phyloP scores from a whole-genome alignment of 495 filamentous ascomycete genomes.

The Letharia lupina region DNA sequence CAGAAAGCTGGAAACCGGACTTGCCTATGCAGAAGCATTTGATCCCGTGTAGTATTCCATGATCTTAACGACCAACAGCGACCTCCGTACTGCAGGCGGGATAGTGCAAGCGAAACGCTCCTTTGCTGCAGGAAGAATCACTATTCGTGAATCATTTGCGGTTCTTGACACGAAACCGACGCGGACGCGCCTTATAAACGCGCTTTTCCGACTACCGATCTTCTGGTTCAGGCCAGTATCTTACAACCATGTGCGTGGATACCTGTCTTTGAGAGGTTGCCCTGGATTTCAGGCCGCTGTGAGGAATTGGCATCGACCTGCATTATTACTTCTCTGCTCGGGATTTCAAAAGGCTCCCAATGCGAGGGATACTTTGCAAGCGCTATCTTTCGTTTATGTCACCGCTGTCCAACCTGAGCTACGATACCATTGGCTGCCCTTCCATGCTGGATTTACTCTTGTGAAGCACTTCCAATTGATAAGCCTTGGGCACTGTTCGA shows the following conservation, averaged over 20 bases:
- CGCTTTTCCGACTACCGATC: not conserved
- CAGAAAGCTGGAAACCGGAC: not conserved
- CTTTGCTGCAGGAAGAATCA: not conserved
- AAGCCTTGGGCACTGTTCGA: not conserved
- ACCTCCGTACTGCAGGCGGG: not conserved
- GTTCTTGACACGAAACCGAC: conserved; percentile 7
- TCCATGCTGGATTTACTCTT: not conserved
- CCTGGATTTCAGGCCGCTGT: not conserved
- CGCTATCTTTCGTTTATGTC: not conserved
- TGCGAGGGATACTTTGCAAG: not conserved
- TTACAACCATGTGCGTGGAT: conserved; percentile 10
- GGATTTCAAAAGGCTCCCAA: not conserved
- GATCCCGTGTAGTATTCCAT: not conserved
- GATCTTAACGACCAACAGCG: not conserved
- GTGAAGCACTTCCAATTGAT: not conserved
- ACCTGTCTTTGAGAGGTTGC: conserved; percentile 6
- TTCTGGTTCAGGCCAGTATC: not conserved
- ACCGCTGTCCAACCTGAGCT: not conserved
- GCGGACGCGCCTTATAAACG: not conserved
- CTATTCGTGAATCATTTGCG: not conserved
- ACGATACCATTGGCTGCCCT: conserved; percentile 8
- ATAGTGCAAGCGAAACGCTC: not conserved
- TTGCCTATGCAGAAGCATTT: not conserved
- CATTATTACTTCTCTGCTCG: not conserved
- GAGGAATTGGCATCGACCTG: not conserved